These are phyloP conservation scores for Boletus subluridellus DNA, from an alignment of 1,284 basidiomycete species.

Conservation along the genomic window DNA sequence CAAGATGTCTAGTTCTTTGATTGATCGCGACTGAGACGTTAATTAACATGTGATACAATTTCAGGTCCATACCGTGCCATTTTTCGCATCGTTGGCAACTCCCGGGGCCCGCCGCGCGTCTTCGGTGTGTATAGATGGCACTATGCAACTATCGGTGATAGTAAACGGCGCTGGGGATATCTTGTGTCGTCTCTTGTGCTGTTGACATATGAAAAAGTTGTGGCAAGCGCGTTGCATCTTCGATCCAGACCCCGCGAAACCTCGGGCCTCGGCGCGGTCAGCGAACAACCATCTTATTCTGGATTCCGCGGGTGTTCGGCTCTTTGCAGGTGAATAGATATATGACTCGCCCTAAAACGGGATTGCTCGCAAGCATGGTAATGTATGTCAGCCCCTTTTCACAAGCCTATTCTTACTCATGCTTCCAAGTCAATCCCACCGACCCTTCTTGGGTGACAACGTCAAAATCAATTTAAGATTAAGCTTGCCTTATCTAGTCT, in stretches of 20 bases:
- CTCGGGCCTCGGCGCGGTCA: background rate
- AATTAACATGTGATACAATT: background rate
- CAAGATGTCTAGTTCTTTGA: too few species aligned
- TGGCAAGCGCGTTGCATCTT: too few species aligned
- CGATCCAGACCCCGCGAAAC: background rate
- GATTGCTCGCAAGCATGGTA: background rate
- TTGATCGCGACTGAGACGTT: background rate
- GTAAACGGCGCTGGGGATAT: background rate
- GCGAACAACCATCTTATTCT: background rate
- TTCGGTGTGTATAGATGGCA: background rate
- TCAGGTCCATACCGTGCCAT: background rate
- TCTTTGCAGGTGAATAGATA: background rate
- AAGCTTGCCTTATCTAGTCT: background rate
- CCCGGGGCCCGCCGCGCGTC: background rate
- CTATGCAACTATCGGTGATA: background rate
- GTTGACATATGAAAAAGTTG: background rate
- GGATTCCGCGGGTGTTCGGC: slow-evolving; percentile 2
- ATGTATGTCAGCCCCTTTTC: background rate
- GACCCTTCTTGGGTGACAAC: slow-evolving; percentile 4
- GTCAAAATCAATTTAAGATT: slow-evolving; percentile 14
- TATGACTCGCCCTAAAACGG: background rate
- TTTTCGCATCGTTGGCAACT: background rate
- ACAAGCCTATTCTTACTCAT: background rate
- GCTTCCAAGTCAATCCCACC: background rate
- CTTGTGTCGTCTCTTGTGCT: background rate